Evolutionary conservation across 139 green algal genomes (phyloP), one percentile per base, ranked within the genome.

Genomic region (Zygnema circumcarinatum): DNA sequence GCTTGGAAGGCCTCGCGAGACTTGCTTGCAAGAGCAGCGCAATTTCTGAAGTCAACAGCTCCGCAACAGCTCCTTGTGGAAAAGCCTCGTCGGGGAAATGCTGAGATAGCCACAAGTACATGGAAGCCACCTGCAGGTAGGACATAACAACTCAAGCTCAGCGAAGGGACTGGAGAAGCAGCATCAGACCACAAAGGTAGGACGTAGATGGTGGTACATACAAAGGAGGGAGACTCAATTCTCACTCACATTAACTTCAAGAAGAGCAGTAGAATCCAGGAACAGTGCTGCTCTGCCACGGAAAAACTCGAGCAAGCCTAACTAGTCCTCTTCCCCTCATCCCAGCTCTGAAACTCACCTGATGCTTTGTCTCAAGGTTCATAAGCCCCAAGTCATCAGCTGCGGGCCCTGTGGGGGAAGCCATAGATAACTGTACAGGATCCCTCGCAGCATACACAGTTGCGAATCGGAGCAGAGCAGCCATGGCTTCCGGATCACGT

Each of bases 321-420:
- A n/a, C n/a, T n/a, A n/a, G 36, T 40, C 11, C 16, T 53, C 11
- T 40, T 53, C 69, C 69, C 35, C 35, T 78, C 11, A 25, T 42
- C 29, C n/a, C n/a, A n/a, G n/a, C n/a, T n/a, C n/a, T n/a, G n/a
- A n/a, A n/a, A 11, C 36, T 78, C 33, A 88, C 83, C 83, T 88
- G 83, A 1, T 88, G 83, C 36, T 36, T 74, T 1, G 38, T 89
- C 84, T 89, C 84, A 36, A 89, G 76, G 36, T 81, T 78, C 41
- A 89, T 85, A 0, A 88, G 83, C 53, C 75, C 80, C 22, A 76
- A 41, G 1, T 31, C 80, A 25, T 42, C 32, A 20, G 32, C 62
- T 25, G 33, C 80, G 2, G 80, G 47, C 2, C 25, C n/a, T 16
- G 80, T 56, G 2, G 80, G 20, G 29, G 40, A 74, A 16, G 40